Conservation (phyloP, 2,329 filamentous ascomycete species). For the Didymella sp. region DNA sequence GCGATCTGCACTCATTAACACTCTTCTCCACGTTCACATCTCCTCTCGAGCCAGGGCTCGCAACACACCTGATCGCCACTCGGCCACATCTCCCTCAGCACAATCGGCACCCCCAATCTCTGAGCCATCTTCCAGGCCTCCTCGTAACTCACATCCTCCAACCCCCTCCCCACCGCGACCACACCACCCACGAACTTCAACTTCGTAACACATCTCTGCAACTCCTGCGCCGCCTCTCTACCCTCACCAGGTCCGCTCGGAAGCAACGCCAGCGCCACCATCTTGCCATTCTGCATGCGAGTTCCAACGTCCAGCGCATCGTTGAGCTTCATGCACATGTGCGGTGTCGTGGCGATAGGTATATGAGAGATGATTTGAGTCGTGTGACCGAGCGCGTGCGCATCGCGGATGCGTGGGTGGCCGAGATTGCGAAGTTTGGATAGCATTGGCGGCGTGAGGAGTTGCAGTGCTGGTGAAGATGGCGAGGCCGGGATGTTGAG, state of each 20-base stretch:
- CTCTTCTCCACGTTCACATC: not conserved
- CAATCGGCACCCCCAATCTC: conserved; percentile 51
- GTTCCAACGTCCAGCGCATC: conserved; percentile 32
- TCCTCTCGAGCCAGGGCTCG: not conserved
- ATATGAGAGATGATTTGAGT: conserved; percentile 40
- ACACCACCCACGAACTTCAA: conserved; percentile 59
- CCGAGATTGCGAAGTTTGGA: conserved; percentile 36
- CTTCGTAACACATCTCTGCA: conserved; percentile 52
- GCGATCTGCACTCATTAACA: conserved; percentile 21
- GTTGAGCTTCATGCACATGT: conserved; percentile 33
- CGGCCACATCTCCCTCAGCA: conserved; percentile 33
- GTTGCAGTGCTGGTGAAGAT: conserved; percentile 24
- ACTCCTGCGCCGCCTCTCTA: conserved; percentile 44
- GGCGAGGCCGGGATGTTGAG: conserved; percentile 9
- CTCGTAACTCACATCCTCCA: conserved; percentile 55
- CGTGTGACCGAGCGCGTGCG: conserved; percentile 30
- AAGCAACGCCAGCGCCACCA: conserved; percentile 55
- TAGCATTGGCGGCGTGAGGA: conserved; percentile 26
- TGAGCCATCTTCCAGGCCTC: conserved; percentile 52
- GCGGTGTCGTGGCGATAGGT: conserved; percentile 25
- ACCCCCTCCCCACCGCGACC: conserved; percentile 51
- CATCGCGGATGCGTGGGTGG: conserved; percentile 33
- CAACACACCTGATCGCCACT: conserved; percentile 25
- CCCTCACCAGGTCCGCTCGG: conserved; percentile 41
- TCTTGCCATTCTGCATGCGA: conserved; percentile 42